Evolutionary conservation across 192 early-diverging fungal genomes (phyloP).

Genomic region (Funneliformis geosporum): DNA sequence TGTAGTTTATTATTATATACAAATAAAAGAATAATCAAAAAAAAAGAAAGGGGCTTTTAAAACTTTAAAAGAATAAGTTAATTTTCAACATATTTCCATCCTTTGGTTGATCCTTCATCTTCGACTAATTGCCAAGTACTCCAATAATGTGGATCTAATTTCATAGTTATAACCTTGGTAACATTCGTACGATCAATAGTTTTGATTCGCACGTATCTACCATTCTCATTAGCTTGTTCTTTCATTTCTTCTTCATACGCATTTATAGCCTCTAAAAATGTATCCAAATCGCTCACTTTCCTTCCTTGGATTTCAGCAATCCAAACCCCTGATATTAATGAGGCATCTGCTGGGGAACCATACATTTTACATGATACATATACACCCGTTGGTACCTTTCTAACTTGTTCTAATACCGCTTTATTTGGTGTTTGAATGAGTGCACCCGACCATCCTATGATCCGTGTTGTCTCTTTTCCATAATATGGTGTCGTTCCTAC

Average conservation of each 20-base stretch:
- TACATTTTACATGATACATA: constrained; percentile 59
- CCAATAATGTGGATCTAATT: constrained; percentile 78
- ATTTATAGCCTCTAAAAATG: constrained; percentile 61
- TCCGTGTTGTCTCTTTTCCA: constrained; percentile 60
- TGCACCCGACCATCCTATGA: constrained; percentile 85
- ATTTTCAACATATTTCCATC: constrained; percentile 43
- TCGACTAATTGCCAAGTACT: constrained; percentile 64
- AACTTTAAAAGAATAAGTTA: no score
- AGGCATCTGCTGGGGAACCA: constrained; percentile 70
- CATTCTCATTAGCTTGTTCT: constrained; percentile 41
- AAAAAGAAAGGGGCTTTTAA: no score
- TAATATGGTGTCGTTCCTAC: constrained; percentile 66
- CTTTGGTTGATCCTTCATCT: constrained; percentile 46
- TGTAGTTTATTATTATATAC: no score
- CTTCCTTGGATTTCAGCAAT: constrained; percentile 70
- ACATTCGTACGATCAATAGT: constrained; percentile 55
- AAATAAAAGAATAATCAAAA: no score
- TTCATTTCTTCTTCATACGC: constrained; percentile 48
- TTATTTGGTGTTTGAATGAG: constrained; percentile 74
- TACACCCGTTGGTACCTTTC: constrained; percentile 61
- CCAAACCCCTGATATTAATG: constrained; percentile 65
- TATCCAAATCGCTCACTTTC: constrained; percentile 59
- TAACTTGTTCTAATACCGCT: constrained; percentile 67
- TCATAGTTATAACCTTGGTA: constrained; percentile 67
- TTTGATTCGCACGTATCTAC: constrained; percentile 59